These are phyloP conservation scores for Volvox reticuliferus DNA, from an alignment of 139 green algal genomes.

Conservation along the genomic window DNA sequence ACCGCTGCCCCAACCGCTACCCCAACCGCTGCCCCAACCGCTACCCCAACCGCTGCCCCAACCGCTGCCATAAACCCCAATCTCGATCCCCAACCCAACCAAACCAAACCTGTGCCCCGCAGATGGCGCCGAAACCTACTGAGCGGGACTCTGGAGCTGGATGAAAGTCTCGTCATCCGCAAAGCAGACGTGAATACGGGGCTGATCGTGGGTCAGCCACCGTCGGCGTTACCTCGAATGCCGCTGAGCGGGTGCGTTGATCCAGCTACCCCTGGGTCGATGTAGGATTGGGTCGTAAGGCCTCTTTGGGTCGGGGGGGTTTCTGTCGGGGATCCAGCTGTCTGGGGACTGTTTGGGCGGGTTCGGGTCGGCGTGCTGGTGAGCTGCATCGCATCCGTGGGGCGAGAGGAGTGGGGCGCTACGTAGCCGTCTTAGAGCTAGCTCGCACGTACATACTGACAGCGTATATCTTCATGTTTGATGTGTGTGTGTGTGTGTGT, in stretches of 20 bases:
- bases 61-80: background rate
- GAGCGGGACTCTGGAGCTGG: slow-evolving; percentile 32
- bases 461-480: background rate
- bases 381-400: no score
- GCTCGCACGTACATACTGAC: no score
- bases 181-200: background rate
- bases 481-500: no score
- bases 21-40: background rate
- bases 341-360: no score
- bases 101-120: background rate
- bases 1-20: background rate
- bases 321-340: no score
- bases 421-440: no score
- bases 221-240: background rate
- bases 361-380: no score
- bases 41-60: background rate
- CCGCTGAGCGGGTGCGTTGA: slow-evolving; percentile 23
- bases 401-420: no score
- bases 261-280: no score
- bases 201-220: slow-evolving; percentile 14
- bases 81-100: background rate
- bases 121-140: slow-evolving; percentile 52
- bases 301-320: no score
- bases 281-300: no score
- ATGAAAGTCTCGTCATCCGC: slow-evolving; percentile 11